These are phyloP conservation scores for Cotoneaster glaucophyllus DNA, from an alignment of 306 rosid species.

Conservation along the genomic window DNA sequence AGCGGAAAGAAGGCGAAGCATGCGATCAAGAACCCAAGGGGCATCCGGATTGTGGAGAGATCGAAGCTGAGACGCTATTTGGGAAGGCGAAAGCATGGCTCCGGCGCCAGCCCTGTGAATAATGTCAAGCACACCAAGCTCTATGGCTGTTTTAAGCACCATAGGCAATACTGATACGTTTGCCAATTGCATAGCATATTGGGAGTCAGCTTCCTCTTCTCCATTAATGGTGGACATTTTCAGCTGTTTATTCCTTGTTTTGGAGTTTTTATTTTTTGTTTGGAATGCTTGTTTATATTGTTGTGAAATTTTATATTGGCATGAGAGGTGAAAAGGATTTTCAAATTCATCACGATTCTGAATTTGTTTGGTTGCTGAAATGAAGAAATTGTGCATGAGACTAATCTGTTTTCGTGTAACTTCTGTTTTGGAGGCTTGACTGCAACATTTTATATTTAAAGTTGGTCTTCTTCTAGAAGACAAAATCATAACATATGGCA, in stretches of 20 bases:
- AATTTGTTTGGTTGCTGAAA: neutral
- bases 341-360: neutral
- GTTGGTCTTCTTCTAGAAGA: neutral
- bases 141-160: slow-evolving; percentile 23
- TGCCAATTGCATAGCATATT: too few relatives aligned
- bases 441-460: neutral
- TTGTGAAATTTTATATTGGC: neutral
- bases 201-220: neutral
- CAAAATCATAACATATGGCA: neutral
- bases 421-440: neutral
- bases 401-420: neutral
- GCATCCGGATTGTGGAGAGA: slow-evolving; percentile 2
- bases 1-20: slow-evolving; percentile 15
- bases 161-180: neutral
- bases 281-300: neutral
- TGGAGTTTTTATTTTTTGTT: neutral
- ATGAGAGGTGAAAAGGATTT: neutral
- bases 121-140: slow-evolving; percentile 25
- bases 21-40: slow-evolving; percentile 10
- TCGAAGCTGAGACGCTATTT: slow-evolving; percentile 19
- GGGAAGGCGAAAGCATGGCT: slow-evolving; percentile 11
- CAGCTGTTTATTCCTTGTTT: neutral
- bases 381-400: neutral
- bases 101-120: slow-evolving; percentile 13
- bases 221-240: neutral